Evolutionary conservation across 352 stramenopile species (phyloP), one percentile per base, ranked within the genome.

Genomic region (Thraustotheca clavata): DNA sequence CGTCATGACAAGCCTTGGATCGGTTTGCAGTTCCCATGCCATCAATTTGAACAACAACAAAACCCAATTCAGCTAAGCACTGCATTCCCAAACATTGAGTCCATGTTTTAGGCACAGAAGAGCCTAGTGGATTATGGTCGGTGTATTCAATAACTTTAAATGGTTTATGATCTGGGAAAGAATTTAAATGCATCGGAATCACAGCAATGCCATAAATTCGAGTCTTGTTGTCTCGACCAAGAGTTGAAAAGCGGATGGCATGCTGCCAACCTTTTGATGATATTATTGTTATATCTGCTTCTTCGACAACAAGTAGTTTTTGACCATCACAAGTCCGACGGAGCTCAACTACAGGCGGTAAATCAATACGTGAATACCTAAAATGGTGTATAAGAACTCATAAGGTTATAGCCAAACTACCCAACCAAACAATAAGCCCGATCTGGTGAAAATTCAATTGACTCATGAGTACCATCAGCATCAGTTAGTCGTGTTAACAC

Each of bases 1-100:
- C 55, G 55, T 62, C 55, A 41, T 62, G 55, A 22, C 49, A 62
- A 1, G 55, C 55, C n/a, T 62, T 62, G 2, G 55, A 62, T 2
- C 55, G 55, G 14, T 52, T 22, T 5, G 55, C 55, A 26, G 55
- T 62, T 34, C 50, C 50, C 55, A 62, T 62, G 34, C 55, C 55
- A 31, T 62, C 55, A 9, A 62, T 50, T 24, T 62, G 55, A 8
- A 62, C 55, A 26, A 62, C 55, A 27, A 12, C 34, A 52, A 62
- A 62, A 4, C 55, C 55, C 18, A 62, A 27, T 31, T 62, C 55
- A 20, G 55, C 55, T 9, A 62, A 41, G 39, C 34, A 9, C 12
- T 32, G 55, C 55, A 52, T 62, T 14, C 38, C 55, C n/a, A 62
- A 8, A 31, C 26, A 8, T 14, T 54, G 32, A 18, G 26, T 29